Base-by-base conservation (phyloP, 495 filamentous ascomycete species). In the Xylaria longipes region DNA sequence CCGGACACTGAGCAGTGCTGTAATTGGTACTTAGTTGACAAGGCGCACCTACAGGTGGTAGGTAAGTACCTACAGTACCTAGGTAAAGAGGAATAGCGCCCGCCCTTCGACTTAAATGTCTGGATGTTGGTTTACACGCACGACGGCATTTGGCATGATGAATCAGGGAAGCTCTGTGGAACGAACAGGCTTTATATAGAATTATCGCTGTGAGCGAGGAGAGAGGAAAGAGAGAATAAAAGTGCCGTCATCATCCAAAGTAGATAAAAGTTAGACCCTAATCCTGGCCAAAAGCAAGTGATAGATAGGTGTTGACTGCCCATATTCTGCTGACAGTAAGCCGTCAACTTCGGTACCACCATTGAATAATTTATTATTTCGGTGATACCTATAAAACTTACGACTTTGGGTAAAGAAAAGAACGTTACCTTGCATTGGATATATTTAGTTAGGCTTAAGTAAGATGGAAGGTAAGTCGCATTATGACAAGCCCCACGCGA, bases 1-100 rank as follows among this genome's bases (percentile, higher is more conserved):
- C 50, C 27, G 50, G 66, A 15, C 66, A 69, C 46, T 5, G 11
- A 58, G 39, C 39, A 35, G 54, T 25, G 27, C 41, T 69, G 54
- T 69, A 61, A 69, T 69, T 69, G 66, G 66, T 27, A 17, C 54
- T 22, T 11, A 17, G 66, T 22, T 11, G 45, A 43, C n/a, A 52
- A 27, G 65, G 65, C 20, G 27, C 65, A 56, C 65, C 37, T 65
- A n/a, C 54, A 58, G n/a, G n/a, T n/a, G n/a, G 27, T 22, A 20
- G 31, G 17, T 37, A 6, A 15, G 46, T 50, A 50, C 46, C 46
- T 41, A 12, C 8, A 37, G 57, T 4, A 54, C n/a, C n/a, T n/a
- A 31, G 50, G 22, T 27, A 12, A 8, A 6, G 20, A 39, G 33
- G 22, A 61, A 39, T 61, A 61, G 58, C 35, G 58, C 60, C 31